Evolutionary conservation across 2,329 filamentous ascomycete species (phyloP), one percentile per base, ranked within the genome.

Genomic region (Cytospora schulzeri): DNA sequence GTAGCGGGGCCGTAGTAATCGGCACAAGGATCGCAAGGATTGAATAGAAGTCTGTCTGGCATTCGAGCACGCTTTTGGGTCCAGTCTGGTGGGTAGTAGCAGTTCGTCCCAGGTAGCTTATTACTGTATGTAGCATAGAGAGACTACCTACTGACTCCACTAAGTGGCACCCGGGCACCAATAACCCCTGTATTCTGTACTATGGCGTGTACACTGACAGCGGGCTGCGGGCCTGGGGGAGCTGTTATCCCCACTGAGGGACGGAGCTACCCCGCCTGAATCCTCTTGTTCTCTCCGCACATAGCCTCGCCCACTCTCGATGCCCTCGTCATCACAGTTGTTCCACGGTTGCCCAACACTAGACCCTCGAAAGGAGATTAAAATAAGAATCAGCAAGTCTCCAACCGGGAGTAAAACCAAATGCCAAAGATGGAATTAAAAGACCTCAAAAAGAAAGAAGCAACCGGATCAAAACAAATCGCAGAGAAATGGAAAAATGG

Each of bases 221-320:
- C 59, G 59, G 59, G 59, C 52, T 56, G 59, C 28, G 38, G 35
- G 48, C 52, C 51, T 62, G 28, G 52, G n/a, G 45, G 38, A 19
- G 54, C 55, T 38, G 52, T 52, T 2, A 14, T 35, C 33, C 38
- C 52, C 55, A 26, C 29, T 35, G 9, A 28, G 28, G 50, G 38
- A 24, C 48, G 26, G 55, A 62, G 60, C 60, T 62, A 62, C 60
- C 60, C 60, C 60, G 60, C 60, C 60, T 62, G 29, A 45, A 56
- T 56, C 59, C 45, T 62, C 59, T 35, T 53, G 35, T 35, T 41
- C 51, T 56, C 52, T 62, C 59, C 38, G 52, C 59, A 26, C 59
- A 11, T 35, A 61, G 59, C 60, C 52, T 50, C 60, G 60, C 38
- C 15, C 17, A 29, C 19, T 33, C 60, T 35, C 15, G 38, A 41